phyloP scores from a whole-genome alignment of 2,329 filamentous ascomycete genomes.

The Colletotrichum abscissum region DNA sequence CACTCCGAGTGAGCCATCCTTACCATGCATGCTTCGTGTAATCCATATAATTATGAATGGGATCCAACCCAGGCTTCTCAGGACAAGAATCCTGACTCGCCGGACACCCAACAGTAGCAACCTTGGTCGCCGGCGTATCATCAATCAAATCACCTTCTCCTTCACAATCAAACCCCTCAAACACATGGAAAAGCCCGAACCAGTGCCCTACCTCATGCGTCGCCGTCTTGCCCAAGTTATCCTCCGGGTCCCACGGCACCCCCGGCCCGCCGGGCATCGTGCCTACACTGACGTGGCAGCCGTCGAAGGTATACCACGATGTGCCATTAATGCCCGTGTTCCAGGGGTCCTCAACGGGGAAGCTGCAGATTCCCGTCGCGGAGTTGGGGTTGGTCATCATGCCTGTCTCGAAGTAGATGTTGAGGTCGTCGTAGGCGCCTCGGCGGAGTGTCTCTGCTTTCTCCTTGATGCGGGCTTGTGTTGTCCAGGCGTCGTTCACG shows the following conservation, averaged over 20 bases:
- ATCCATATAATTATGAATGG: conserved; percentile 44
- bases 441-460: conserved; percentile 41
- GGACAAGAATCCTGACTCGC: conserved; percentile 43
- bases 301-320: conserved; percentile 31
- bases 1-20: rapidly evolving
- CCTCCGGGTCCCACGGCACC: conserved; percentile 32
- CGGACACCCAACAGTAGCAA: conserved; percentile 45
- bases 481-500: conserved; percentile 29
- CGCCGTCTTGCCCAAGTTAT: conserved; percentile 39
- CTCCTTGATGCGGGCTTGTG: conserved; percentile 17
- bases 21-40: conserved; percentile 39
- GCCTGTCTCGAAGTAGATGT: conserved; percentile 52
- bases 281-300: conserved; percentile 35
- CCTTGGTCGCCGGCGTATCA: conserved; percentile 45
- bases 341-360: conserved; percentile 44
- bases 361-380: conserved; percentile 53
- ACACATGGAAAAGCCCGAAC: conserved; percentile 56
- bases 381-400: conserved; percentile 28
- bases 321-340: conserved; percentile 28
- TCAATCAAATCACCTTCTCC: conserved; percentile 47
- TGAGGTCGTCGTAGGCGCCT: conserved; percentile 51
- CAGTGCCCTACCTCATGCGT: conserved; percentile 57
- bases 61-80: conserved; percentile 38
- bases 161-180: conserved; percentile 47
- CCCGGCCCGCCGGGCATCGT: conserved; percentile 35